Percentiles rank a stretch among this genome's conserved stretches.
phyloP scores from a whole-genome alignment of 2,329 filamentous ascomycete genomes.

The Penicillium palitans region DNA sequence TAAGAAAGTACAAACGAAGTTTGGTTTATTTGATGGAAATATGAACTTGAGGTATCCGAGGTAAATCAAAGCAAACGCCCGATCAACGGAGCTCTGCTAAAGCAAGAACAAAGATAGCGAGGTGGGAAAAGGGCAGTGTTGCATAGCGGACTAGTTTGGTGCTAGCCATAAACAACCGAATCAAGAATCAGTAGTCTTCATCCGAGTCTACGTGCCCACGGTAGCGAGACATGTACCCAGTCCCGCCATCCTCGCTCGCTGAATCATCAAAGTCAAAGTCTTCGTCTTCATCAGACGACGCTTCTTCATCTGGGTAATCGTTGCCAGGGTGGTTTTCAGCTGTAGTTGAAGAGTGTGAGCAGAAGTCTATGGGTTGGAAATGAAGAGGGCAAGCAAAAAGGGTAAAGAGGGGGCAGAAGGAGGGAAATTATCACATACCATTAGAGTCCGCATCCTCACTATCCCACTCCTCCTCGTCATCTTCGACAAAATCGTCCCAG shows the following conservation, averaged over 20 bases:
- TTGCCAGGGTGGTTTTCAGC: conserved; percentile 53
- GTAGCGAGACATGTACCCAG: conserved; percentile 24
- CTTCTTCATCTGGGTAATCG: conserved; percentile 53
- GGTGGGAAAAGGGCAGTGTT: not conserved
- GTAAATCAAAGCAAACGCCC: not conserved
- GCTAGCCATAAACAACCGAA: not conserved
- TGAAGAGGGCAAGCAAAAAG: not conserved
- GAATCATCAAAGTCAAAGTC: conserved; percentile 43
- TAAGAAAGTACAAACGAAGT: not conserved
- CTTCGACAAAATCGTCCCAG: conserved; percentile 58
- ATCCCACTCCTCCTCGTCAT: conserved; percentile 58
- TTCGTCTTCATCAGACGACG: conserved; percentile 49
- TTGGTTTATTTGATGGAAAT: not conserved
- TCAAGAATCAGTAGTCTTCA: conserved; percentile 22
- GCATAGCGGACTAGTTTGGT: not conserved
- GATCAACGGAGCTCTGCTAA: not conserved
- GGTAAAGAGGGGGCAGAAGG: not conserved
- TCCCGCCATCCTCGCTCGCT: conserved; percentile 32
- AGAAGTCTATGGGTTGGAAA: not conserved
- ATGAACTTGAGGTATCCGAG: not conserved
- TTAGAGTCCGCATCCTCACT: conserved; percentile 65
- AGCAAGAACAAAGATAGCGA: not conserved
- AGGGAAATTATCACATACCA: conserved; percentile 37
- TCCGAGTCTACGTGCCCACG: conserved; percentile 32
- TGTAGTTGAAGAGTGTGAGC: conserved; percentile 21